These are phyloP conservation scores for Penicillium thymicola DNA, from an alignment of 2,329 filamentous ascomycete genomes.

Conservation along the genomic window DNA sequence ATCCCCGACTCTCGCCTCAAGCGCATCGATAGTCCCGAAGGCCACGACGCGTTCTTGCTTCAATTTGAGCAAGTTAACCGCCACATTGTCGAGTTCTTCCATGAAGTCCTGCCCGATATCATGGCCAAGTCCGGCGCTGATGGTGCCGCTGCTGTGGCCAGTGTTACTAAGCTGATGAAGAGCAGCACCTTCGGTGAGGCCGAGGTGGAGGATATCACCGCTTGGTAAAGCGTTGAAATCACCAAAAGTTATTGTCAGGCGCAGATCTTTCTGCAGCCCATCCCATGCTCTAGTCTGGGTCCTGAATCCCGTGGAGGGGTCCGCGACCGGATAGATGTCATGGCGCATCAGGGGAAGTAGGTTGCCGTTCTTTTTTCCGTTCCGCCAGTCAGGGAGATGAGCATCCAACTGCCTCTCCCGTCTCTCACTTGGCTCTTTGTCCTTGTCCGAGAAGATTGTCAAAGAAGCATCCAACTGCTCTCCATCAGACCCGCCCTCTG, in stretches of 20 bases:
- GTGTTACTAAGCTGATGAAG: constrained; percentile 66
- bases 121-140: constrained; percentile 63
- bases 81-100: constrained; percentile 79
- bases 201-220: constrained; percentile 93
- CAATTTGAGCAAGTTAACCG: constrained; percentile 97
- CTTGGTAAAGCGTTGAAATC: constrained; percentile 61
- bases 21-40: constrained; percentile 89
- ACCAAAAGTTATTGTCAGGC: constrained; percentile 19
- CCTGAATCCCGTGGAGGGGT: background rate
- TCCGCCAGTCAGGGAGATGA: constrained; percentile 40
- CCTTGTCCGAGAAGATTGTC: constrained; percentile 33
- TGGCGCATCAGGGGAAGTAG: constrained; percentile 31
- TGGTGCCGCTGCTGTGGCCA: constrained; percentile 49
- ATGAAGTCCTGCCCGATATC: constrained; percentile 79
- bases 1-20: constrained; percentile 75
- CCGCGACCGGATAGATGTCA: constrained; percentile 12
- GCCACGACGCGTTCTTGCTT: constrained; percentile 91
- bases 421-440: constrained; percentile 23
- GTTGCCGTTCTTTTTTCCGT: constrained; percentile 35
- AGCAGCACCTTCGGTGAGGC: constrained; percentile 92
- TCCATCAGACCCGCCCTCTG: constrained; percentile 35
- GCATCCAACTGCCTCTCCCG: constrained; percentile 43
- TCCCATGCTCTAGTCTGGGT: constrained; percentile 19
- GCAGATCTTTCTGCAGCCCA: constrained; percentile 27
- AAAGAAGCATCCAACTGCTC: constrained; percentile 46